Percentiles rank a stretch among this genome's conserved stretches.
Evolutionary conservation across 2,329 filamentous ascomycete species (phyloP).

Genomic region (Aureobasidium musti): DNA sequence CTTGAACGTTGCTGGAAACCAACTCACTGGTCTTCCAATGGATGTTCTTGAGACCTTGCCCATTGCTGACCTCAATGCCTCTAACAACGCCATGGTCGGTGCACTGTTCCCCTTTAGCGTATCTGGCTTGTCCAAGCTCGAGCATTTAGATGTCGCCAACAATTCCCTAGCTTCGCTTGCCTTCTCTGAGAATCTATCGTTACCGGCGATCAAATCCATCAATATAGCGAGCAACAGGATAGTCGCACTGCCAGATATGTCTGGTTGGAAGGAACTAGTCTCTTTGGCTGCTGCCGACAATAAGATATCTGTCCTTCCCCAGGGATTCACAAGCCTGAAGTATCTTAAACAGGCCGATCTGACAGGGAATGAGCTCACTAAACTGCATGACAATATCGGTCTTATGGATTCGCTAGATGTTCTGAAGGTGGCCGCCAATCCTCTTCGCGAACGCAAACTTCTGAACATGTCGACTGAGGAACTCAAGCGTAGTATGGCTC

Average conservation of each 20-base stretch:
- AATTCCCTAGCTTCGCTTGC: conserved; percentile 67
- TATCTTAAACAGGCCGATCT: conserved; percentile 78
- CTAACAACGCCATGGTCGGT: conserved; percentile 76
- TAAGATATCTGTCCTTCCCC: conserved; percentile 71
- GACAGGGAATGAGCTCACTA: conserved; percentile 77
- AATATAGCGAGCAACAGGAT: conserved; percentile 81
- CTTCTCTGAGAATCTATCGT: conserved; percentile 53
- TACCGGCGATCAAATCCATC: conserved; percentile 73
- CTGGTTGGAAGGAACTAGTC: conserved; percentile 70
- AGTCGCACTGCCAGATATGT: conserved; percentile 69
- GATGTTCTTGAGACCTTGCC: conserved; percentile 67
- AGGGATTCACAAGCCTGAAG: conserved; percentile 68
- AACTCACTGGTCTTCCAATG: conserved; percentile 70
- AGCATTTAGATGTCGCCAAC: conserved; percentile 73
- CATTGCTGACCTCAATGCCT: conserved; percentile 70
- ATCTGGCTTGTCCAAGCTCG: conserved; percentile 57
- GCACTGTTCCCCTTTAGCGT: conserved; percentile 67
- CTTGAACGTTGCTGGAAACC: conserved; percentile 79
- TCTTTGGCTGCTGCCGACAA: conserved; percentile 82
- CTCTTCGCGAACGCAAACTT: conserved; percentile 83
- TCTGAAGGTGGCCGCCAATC: conserved; percentile 83
- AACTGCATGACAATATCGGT: conserved; percentile 73
- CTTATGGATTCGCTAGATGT: conserved; percentile 75
- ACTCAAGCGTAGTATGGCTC: conserved; percentile 71
- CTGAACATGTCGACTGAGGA: conserved; percentile 77